These are phyloP conservation scores for Grigorovia jiainica DNA, from an alignment of 805 yeast species.

Conservation along the genomic window DNA sequence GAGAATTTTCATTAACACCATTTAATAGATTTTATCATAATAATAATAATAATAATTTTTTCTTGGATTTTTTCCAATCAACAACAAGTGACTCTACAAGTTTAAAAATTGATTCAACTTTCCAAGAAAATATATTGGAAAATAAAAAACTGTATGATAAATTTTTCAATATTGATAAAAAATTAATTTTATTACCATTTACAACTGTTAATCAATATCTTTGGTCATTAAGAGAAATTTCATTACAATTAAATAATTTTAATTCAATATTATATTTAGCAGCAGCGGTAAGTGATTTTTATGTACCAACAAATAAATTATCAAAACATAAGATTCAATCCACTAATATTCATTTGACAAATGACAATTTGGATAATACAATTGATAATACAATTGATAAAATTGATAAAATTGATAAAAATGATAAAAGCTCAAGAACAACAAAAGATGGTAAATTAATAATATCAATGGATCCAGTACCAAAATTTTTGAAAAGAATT, in stretches of 20 bases:
- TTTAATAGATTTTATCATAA: slow-evolving; percentile 81
- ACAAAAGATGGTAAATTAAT: slow-evolving; percentile 52
- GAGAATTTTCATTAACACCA: slow-evolving; percentile 86
- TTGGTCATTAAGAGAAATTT: slow-evolving; percentile 64
- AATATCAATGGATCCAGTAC: slow-evolving; percentile 88
- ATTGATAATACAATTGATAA: slow-evolving; percentile 10
- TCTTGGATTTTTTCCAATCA: slow-evolving; percentile 79
- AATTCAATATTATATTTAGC: slow-evolving; percentile 80
- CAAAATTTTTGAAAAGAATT: slow-evolving; percentile 77
- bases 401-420: slow-evolving; percentile 16
- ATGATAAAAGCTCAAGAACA: slow-evolving; percentile 9
- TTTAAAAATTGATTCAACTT: slow-evolving; percentile 40
- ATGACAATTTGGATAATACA: background rate
- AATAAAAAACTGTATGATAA: slow-evolving; percentile 37
- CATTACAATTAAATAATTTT: slow-evolving; percentile 45
- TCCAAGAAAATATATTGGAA: slow-evolving; percentile 52
- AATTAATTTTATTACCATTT: slow-evolving; percentile 60
- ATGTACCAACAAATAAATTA: slow-evolving; percentile 70
- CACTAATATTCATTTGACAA: slow-evolving; percentile 37
- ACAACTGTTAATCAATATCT: slow-evolving; percentile 92
- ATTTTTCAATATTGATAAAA: slow-evolving; percentile 18
- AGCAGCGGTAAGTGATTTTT: slow-evolving; percentile 95
- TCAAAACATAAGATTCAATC: slow-evolving; percentile 95
- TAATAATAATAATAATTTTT: slow-evolving; percentile 55
- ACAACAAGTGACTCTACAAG: no score